Evolutionary conservation across 257 asterid genomes (phyloP), one percentile per base, ranked within the genome.

Genomic region (Catharanthus roseus): DNA sequence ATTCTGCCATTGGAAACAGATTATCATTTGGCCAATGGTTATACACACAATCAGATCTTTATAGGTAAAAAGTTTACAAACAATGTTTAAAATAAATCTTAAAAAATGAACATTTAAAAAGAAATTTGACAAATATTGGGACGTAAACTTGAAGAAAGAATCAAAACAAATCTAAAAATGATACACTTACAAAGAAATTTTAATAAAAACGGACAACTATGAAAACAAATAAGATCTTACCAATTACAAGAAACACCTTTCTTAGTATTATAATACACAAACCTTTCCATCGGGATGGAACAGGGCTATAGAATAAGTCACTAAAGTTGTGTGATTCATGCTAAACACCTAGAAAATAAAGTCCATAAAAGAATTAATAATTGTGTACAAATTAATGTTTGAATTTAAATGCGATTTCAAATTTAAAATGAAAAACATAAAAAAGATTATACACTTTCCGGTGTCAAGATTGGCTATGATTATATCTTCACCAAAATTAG

Each of bases 271-370:
- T 80, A 50, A 88, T 80, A 78, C 95, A 92, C 10, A 58, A 51
- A 44, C 97, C 97, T 72, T 81, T 89, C 97, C 98, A 93, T 74
- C 39, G 85, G 2, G 90, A 79, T 12, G 97, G 98, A 72, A 87
- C 49, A 34, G 95, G 93, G 1, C 96, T 38, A 5, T 61, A 77
- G 1, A 87, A 90, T 24, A 86, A 3, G 44, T 84, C 96, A 39
- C 78, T 83, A 51, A 92, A 92, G 85, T 97, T 90, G 82, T 78
- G 24, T 34, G 97, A 87, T 71, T 87, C 92, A 3, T 92, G 93
- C 96, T 93, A 87, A 33, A 84, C 93, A 62, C 96, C 96, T 87
- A 26, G 10, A 1, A 73, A 68, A 66, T 55, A 4, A 11, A 4
- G 4, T 12, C 10, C 10, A 12, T 1, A 41, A 3, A 6, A 41